These are phyloP conservation scores for Butyriboletus loyo DNA, from an alignment of 768 basidiomycete genomes.

Conservation along the genomic window DNA sequence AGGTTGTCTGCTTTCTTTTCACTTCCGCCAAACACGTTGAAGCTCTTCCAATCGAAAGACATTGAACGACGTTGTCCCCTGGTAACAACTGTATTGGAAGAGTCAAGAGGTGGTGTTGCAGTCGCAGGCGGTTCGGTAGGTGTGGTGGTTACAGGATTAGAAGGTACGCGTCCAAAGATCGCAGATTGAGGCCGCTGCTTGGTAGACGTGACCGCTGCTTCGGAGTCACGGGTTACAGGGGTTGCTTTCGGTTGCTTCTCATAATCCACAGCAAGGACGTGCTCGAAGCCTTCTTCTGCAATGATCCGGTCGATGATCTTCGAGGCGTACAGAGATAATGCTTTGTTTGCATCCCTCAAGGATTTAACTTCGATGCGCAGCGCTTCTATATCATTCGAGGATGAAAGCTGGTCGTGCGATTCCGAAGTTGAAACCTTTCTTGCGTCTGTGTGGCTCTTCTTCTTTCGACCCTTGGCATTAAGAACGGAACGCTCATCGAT, in stretches of 20 bases:
- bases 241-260: constrained; percentile 56
- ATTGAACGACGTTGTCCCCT: constrained; percentile 69
- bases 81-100: constrained; percentile 23
- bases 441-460: constrained; percentile 30
- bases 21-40: constrained; percentile 61
- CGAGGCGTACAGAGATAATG: constrained; percentile 89
- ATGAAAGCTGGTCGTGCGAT: constrained; percentile 42
- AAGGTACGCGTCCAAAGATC: constrained; percentile 39
- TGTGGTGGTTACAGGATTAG: constrained; percentile 39
- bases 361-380: constrained; percentile 85
- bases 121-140: constrained; percentile 23
- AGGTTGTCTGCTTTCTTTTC: constrained; percentile 66
- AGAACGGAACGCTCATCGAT: constrained; percentile 49
- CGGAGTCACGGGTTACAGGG: constrained; percentile 27
- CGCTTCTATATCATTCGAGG: constrained; percentile 64
- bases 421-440: constrained; percentile 35
- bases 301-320: constrained; percentile 99
- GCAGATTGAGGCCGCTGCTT: constrained; percentile 65
- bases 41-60: constrained; percentile 81
- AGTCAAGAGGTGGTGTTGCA: constrained; percentile 18
- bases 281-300: constrained; percentile 93
- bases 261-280: constrained; percentile 92
- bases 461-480: constrained; percentile 47
- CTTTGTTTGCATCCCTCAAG: constrained; percentile 94
- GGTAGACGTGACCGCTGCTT: constrained; percentile 4